Evolutionary conservation across 2,329 filamentous ascomycete species (phyloP).

Genomic region (Malbranchea cinnamomea): DNA sequence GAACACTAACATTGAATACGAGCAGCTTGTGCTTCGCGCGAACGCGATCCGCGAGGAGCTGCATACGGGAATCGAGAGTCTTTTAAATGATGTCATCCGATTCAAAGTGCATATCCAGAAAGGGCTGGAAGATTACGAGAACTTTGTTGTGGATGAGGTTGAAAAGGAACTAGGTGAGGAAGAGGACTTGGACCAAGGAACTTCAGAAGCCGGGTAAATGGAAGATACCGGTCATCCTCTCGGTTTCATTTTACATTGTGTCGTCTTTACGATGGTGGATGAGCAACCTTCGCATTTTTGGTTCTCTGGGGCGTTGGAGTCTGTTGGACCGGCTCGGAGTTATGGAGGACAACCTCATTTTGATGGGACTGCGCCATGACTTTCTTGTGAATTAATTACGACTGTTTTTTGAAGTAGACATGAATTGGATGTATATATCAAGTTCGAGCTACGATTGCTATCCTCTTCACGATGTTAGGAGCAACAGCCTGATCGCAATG

Average conservation of each 20-base stretch:
- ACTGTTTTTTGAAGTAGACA: too few species aligned
- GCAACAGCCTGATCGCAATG: too few species aligned
- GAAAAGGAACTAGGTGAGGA: conserved; percentile 65
- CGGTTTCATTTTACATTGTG: neutral
- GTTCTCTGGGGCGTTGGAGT: too few species aligned
- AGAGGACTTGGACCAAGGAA: conserved; percentile 26
- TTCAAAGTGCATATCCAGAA: conserved; percentile 98
- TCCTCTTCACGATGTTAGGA: too few species aligned
- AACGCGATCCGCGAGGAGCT: conserved; percentile 83
- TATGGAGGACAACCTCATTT: too few species aligned
- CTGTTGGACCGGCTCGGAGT: too few species aligned
- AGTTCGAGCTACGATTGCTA: too few species aligned
- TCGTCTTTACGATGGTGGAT: too few species aligned
- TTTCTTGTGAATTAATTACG: too few species aligned
- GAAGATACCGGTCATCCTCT: neutral
- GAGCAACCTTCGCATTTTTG: too few species aligned
- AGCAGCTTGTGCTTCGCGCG: conserved; percentile 74
- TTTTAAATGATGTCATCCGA: conserved; percentile 93
- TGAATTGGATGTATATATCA: too few species aligned
- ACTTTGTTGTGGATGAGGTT: conserved; percentile 85
- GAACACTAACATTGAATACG: conserved; percentile 91
- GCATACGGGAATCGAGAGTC: conserved; percentile 91
- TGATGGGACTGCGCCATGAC: too few species aligned
- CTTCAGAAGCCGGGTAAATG: conserved; percentile 7
- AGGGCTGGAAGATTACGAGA: conserved; percentile 82